Conservation (phyloP, 2,329 filamentous ascomycete species). For the Phyllosticta paracitricarpa region DNA sequence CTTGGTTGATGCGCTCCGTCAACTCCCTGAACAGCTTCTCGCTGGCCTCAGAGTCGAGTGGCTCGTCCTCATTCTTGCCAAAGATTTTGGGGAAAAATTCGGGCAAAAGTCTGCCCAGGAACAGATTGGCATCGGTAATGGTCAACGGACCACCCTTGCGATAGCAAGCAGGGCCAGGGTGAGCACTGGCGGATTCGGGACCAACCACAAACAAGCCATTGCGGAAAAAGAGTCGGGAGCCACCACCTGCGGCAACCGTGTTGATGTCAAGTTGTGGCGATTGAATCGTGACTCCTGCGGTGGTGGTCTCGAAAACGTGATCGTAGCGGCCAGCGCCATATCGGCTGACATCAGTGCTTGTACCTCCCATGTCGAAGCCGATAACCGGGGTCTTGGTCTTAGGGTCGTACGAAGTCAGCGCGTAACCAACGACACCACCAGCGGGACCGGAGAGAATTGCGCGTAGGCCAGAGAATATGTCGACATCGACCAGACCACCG, state of each 20-base stretch:
- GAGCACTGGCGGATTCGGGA: conserved; percentile 78
- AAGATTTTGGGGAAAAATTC: conserved; percentile 96
- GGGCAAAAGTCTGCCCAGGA: conserved; percentile 71
- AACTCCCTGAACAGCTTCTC: conserved; percentile 65
- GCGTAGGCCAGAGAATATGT: conserved; percentile 72
- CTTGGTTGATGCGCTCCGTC: conserved; percentile 65
- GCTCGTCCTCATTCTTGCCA: conserved; percentile 76
- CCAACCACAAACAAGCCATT: conserved; percentile 88
- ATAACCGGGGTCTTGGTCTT: conserved; percentile 77
- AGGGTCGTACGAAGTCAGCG: conserved; percentile 79
- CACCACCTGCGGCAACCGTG: conserved; percentile 84
- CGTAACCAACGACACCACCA: conserved; percentile 89
- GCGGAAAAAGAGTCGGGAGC: conserved; percentile 73
- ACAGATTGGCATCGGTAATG: conserved; percentile 74
- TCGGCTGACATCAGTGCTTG: conserved; percentile 80
- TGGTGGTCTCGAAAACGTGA: conserved; percentile 89
- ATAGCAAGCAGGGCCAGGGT: conserved; percentile 85
- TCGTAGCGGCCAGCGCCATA: conserved; percentile 78
- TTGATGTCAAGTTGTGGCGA: conserved; percentile 91
- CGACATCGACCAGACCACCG: conserved; percentile 60
- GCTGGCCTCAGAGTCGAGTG: conserved; percentile 66
- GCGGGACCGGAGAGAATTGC: conserved; percentile 84
- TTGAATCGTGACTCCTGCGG: conserved; percentile 87
- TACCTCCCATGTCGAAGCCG: conserved; percentile 94
- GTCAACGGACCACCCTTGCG: conserved; percentile 80